Evolutionary conservation across 352 stramenopile species (phyloP), one percentile per base, ranked within the genome.

Genomic region (Thraustochytrium striatum): DNA sequence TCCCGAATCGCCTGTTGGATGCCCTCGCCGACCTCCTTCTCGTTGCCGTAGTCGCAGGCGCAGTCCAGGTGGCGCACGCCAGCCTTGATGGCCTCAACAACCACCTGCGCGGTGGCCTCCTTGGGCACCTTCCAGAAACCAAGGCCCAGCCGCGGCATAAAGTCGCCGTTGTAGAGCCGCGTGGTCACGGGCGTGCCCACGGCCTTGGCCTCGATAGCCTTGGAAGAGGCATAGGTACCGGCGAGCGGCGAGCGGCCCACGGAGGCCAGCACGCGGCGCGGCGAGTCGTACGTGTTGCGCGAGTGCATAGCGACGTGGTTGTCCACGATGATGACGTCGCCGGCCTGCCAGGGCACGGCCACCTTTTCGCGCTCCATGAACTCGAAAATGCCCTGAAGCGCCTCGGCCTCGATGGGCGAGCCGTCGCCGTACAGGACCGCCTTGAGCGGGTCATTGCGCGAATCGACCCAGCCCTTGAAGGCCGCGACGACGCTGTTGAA

Each of bases 401-500:
- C 73, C 32, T 78, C 53, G 11, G 81, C 16, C 61, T 86, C 70
- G 79, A 89, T 87, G 39, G 41, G n/a, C 33, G 86, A 81, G 55
- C 86, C 86, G 39, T 89, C 87, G 21, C 84, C 86, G 81, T 86
- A 87, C 32, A 87, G 72, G 21, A 90, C 81, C 61, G 85, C 82
- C 58, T 88, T 86, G 13, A 73, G 83, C 11, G 82, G 69, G 82
- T 89, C 84, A 70, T 90, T 89, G 50, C 86, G 81, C 33, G 52
- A 79, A 70, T 89, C 86, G 65, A 85, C 38, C 86, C 86, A 90
- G 69, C 86, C 86, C 9, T 87, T 69, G 70, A 84, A 89, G 1
- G 86, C 86, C 28, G 86, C 86, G 57, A 90, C 84, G 5, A 90
- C 58, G 39, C 61, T 84, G 70, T 89, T 90, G 62, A 86, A 84